These are phyloP conservation scores for Collybia mongolica DNA, from an alignment of 768 basidiomycete genomes.

Conservation along the genomic window DNA sequence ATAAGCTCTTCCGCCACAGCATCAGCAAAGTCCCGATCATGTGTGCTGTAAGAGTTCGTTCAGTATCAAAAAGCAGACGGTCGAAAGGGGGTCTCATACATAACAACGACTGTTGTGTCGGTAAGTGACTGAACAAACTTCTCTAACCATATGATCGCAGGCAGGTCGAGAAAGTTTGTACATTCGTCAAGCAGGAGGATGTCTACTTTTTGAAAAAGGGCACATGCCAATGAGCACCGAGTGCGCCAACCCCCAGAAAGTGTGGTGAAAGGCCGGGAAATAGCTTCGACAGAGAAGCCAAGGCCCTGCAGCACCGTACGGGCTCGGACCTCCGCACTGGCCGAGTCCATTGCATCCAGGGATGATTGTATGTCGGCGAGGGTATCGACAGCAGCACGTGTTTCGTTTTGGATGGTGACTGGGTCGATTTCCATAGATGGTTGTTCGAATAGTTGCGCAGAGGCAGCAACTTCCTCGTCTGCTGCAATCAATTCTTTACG, in stretches of 20 bases:
- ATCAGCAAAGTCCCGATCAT: conserved; percentile 64
- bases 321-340: conserved; percentile 46
- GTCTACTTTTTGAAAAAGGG: conserved; percentile 55
- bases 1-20: conserved; percentile 60
- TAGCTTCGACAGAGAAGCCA: conserved; percentile 46
- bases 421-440: conserved; percentile 21
- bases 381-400: conserved; percentile 20
- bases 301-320: conserved; percentile 54
- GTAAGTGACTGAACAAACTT: conserved; percentile 41
- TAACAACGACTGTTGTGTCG: conserved; percentile 54
- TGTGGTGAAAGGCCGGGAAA: conserved; percentile 37
- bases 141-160: conserved; percentile 54
- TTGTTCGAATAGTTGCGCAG: conserved; percentile 20
- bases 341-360: conserved; percentile 27
- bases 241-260: conserved; percentile 70
- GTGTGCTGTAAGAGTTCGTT: conserved; percentile 31
- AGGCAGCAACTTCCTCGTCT: conserved; percentile 38
- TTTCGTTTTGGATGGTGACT: conserved; percentile 16
- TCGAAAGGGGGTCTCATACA: conserved; percentile 19
- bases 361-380: conserved; percentile 24
- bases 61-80: not conserved
- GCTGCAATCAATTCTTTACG: conserved; percentile 47
- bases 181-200: conserved; percentile 62
- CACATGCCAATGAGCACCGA: conserved; percentile 56
- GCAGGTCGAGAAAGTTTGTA: conserved; percentile 52